Evolutionary conservation across 2,329 filamentous ascomycete genomes (phyloP).

Genomic region (Coniochaeta sp.): DNA sequence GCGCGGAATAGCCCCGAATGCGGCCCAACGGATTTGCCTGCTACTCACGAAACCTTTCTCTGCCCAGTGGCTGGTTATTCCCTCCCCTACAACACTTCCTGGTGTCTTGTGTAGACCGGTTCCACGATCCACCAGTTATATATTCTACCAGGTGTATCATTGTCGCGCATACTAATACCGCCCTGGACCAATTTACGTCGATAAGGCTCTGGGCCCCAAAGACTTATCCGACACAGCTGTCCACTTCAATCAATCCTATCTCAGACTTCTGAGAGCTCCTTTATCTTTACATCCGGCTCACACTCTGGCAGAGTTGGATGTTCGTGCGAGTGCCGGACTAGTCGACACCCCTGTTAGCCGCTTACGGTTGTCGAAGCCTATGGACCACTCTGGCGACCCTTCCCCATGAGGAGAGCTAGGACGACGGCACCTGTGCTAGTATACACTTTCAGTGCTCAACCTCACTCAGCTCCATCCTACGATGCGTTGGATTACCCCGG

Average conservation of each 20-base stretch:
- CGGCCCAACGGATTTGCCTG: background rate
- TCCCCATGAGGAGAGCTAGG: background rate
- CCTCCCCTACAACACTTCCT: background rate
- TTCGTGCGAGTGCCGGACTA: background rate
- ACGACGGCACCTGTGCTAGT: background rate
- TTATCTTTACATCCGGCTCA: background rate
- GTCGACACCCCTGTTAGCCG: background rate
- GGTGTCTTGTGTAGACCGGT: background rate
- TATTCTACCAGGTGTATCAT: background rate
- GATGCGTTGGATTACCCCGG: background rate
- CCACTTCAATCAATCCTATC: background rate
- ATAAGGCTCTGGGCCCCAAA: background rate
- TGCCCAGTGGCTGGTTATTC: background rate
- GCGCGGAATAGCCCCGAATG: background rate
- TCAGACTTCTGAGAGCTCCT: background rate
- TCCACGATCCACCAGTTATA: conserved; percentile 1
- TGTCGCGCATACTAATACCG: background rate
- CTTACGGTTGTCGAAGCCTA: background rate
- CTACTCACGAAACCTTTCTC: background rate
- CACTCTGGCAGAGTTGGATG: background rate
- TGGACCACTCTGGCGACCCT: background rate
- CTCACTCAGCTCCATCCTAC: background rate
- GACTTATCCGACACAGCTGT: background rate
- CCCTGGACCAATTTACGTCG: background rate
- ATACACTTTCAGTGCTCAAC: background rate